A percentile compares a stretch with the other conserved stretches of the same genome.
These are phyloP conservation scores for Hericium rajendrae DNA, from an alignment of 768 basidiomycete genomes.

Conservation along the genomic window DNA sequence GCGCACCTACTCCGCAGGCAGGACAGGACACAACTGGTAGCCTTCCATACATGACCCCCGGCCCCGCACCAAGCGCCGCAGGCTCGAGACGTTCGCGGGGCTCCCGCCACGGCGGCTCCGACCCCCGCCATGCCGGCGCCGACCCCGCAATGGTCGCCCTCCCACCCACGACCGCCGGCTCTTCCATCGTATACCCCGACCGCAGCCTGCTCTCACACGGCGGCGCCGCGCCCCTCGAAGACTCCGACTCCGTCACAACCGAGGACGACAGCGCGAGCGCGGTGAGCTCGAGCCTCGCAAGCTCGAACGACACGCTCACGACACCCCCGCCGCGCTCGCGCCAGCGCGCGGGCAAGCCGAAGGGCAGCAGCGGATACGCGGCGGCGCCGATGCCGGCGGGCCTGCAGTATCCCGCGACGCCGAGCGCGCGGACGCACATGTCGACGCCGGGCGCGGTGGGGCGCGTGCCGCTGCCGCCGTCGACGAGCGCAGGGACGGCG, in stretches of 20 bases:
- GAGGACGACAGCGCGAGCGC: conserved; percentile 11
- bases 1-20: neutral
- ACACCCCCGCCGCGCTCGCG: conserved; percentile 9
- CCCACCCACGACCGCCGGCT: conserved; percentile 4
- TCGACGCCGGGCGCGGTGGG: neutral
- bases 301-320: conserved; percentile 11
- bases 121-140: neutral
- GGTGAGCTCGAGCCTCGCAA: conserved; percentile 9
- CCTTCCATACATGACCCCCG: neutral
- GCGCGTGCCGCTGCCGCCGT: neutral
- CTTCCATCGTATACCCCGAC: conserved; percentile 8
- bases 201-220: conserved; percentile 10
- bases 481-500: neutral
- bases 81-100: neutral
- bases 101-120: neutral
- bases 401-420: conserved; percentile 7
- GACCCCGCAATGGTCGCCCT: conserved; percentile 2
- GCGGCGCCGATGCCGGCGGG: conserved; percentile 4
- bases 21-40: neutral
- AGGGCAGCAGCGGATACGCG: conserved; percentile 1
- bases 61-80: neutral
- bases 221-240: conserved; percentile 1
- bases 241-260: neutral
- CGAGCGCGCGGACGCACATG: neutral
- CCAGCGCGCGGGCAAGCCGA: conserved; percentile 1